These are phyloP conservation scores for Mucor saturninus DNA, from an alignment of 371 early-diverging fungal species.

Conservation along the genomic window DNA sequence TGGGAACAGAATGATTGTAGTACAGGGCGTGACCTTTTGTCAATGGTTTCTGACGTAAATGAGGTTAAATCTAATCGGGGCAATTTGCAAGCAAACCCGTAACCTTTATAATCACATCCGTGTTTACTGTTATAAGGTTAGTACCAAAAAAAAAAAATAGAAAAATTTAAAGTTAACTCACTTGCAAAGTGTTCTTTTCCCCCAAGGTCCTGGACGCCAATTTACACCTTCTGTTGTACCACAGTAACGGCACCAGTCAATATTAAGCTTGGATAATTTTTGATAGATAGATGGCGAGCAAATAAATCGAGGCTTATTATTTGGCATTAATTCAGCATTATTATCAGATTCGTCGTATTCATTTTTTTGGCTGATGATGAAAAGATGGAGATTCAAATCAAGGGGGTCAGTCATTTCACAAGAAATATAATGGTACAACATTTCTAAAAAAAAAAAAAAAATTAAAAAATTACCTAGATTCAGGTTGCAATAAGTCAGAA, in stretches of 20 bases:
- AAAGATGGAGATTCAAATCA: neutral
- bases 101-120: constrained; percentile 93
- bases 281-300: constrained; percentile 62
- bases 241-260: constrained; percentile 93
- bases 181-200: constrained; percentile 92
- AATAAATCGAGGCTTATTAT: constrained; percentile 12
- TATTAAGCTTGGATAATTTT: constrained; percentile 61
- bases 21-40: constrained; percentile 82
- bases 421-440: constrained; percentile 8
- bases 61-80: constrained; percentile 82
- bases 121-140: constrained; percentile 64
- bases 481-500: neutral
- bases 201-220: constrained; percentile 95
- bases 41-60: constrained; percentile 74
- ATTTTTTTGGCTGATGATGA: neutral
- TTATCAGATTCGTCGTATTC: neutral
- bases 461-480: neutral
- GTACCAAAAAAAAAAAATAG: constrained; percentile 9
- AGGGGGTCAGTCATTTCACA: constrained; percentile 8
- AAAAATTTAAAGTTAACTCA: constrained; percentile 32
- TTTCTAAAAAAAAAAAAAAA: neutral
- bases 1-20: constrained; percentile 82
- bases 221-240: constrained; percentile 91
- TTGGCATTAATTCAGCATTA: neutral
- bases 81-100: constrained; percentile 87